Conservation (phyloP, 108 stramenopile genomes). For the Mayamaea pseudoterrestris region DNA sequence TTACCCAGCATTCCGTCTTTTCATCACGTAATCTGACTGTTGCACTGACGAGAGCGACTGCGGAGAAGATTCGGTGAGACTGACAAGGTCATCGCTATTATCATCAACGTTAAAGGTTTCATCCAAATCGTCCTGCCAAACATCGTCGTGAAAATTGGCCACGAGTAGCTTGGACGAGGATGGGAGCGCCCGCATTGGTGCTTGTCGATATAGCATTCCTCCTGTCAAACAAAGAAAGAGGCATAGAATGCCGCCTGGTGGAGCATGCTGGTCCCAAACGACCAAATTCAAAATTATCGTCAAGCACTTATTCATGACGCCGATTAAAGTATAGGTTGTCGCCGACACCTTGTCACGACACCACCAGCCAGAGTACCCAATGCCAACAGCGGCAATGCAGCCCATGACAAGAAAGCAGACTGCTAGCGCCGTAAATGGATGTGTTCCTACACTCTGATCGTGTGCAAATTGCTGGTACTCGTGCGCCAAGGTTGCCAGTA, state of each 20-base stretch:
- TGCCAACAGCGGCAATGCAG: conserved; percentile 73
- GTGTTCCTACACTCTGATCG: conserved; percentile 11
- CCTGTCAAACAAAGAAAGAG: conserved; percentile 80
- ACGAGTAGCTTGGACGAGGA: too few relatives aligned
- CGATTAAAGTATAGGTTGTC: conserved; percentile 73
- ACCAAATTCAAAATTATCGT: conserved; percentile 75
- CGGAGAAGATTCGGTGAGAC: too few relatives aligned
- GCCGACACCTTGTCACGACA: conserved; percentile 74
- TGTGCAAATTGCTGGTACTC: conserved; percentile 46
- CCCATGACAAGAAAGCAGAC: conserved; percentile 44
- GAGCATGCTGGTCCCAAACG: conserved; percentile 90
- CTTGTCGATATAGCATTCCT: conserved; percentile 74
- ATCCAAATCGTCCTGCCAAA: too few relatives aligned
- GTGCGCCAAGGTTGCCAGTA: conserved; percentile 51
- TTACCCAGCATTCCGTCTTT: too few relatives aligned
- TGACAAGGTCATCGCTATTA: too few relatives aligned
- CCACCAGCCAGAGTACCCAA: conserved; percentile 82
- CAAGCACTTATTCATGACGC: conserved; percentile 83
- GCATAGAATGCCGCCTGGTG: conserved; percentile 51
- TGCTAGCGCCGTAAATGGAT: not conserved
- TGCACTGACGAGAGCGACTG: too few relatives aligned
- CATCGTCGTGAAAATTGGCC: too few relatives aligned
- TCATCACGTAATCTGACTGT: too few relatives aligned
- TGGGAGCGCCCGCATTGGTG: conserved; percentile 81
- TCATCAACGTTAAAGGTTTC: too few relatives aligned